Evolutionary conservation across 768 basidiomycete species (phyloP), one percentile per base, ranked within the genome.

Genomic region (Suillus paluster): DNA sequence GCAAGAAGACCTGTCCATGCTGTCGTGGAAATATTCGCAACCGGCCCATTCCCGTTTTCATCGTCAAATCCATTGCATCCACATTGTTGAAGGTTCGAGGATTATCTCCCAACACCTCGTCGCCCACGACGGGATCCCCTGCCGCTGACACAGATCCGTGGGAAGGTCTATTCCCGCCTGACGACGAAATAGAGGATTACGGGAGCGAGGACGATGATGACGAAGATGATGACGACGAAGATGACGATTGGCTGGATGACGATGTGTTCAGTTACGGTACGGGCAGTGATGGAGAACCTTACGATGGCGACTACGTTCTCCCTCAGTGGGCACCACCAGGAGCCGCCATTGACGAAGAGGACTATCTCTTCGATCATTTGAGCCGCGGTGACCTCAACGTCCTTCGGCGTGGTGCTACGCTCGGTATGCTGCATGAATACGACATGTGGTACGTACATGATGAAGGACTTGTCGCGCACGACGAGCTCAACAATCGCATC

Each of bases 1-100:
- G 90, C 27, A 78, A 81, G 25, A 92, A 92, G 71, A 84, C 86
- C 1, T 92, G 91, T 67, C 91, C 91, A 1, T 86, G 84, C 60
- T 92, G 91, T 70, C 85, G 91, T 55, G 74, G 88, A 7, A 69
- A 69, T 10, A 80, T 92, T 21, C 76, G 74, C 27, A 80, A 79
- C 53, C 83, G 87, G 30, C 91, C 91, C 5, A 83, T 86, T 27
- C 90, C 89, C 1, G 78, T 90, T 25, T 92, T 89, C 67, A 71
- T 90, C 68, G 79, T 92, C 54, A 90, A 90, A 72, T 79, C 82
- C 19, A 79, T 91, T 30, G 79, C 81, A 0, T 72, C 79, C 15
- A 78, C 83, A 3, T 67, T 92, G 17, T 71, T 73, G 39, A 85
- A 83, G 63, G 75, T 71, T n/a, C 84, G 79, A 65, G 71, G 69